Percentiles rank a stretch among this genome's conserved stretches.
These are phyloP conservation scores for Solanum rostratum DNA, from an alignment of 257 asterid species.

Conservation along the genomic window DNA sequence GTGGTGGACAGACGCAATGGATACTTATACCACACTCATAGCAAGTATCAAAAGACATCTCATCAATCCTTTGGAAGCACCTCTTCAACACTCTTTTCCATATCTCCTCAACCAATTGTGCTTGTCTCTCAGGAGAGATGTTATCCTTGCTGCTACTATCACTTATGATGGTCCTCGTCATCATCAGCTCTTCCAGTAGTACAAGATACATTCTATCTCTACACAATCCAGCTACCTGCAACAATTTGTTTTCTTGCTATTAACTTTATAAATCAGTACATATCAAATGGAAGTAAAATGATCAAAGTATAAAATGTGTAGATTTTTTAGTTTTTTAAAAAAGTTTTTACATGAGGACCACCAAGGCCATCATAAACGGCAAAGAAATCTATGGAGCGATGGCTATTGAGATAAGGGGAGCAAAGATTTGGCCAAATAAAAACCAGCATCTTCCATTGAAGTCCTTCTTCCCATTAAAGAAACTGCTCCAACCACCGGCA, in stretches of 20 bases:
- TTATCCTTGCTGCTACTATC: background rate
- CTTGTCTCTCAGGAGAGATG: background rate
- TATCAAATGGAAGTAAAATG: background rate
- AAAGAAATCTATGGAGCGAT: slow-evolving; percentile 1
- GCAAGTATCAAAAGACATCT: background rate
- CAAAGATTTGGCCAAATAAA: background rate
- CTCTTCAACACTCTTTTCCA: slow-evolving; percentile 2
- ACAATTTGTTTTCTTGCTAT: background rate
- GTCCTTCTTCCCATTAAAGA: slow-evolving; percentile 3
- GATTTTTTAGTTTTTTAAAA: too few relatives aligned
- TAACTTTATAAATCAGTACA: background rate
- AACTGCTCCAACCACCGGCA: background rate
- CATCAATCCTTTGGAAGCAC: background rate
- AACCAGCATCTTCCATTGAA: slow-evolving; percentile 10
- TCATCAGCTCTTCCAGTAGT: background rate
- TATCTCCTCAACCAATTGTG: background rate
- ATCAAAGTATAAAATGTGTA: background rate
- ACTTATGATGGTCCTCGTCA: background rate
- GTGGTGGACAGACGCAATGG: background rate
- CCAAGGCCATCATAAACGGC: slow-evolving; percentile 18
- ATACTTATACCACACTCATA: background rate
- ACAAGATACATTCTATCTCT: background rate
- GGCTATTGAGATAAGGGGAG: background rate
- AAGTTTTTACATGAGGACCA: slow-evolving; percentile 9
- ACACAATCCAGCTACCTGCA: background rate